These are phyloP conservation scores for Lachancea mirantina DNA, from an alignment of 805 yeast species.

Conservation along the genomic window DNA sequence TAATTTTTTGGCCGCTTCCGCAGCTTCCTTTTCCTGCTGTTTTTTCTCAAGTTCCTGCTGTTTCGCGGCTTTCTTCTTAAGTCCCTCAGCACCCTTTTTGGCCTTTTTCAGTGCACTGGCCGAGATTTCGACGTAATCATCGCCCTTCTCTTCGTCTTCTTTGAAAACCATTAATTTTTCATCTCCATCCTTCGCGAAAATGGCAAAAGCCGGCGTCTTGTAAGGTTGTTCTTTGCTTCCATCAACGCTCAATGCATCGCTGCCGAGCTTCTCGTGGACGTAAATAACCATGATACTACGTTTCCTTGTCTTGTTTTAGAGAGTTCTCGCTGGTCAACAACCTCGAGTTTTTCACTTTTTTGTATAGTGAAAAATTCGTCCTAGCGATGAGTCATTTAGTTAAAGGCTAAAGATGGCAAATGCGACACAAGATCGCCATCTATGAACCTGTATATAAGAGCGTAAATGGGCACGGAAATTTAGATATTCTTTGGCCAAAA, in stretches of 20 bases:
- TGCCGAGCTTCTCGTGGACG: constrained; percentile 69
- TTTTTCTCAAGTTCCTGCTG: constrained; percentile 47
- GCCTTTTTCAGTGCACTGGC: constrained; percentile 94
- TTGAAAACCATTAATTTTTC: constrained; percentile 56
- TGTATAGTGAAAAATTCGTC: too few relatives aligned
- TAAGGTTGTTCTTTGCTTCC: constrained; percentile 71
- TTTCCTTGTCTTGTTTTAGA: too few relatives aligned
- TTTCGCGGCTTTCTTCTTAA: constrained; percentile 61
- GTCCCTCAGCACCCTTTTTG: constrained; percentile 88
- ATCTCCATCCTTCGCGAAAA: constrained; percentile 38
- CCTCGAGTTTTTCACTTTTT: too few relatives aligned
- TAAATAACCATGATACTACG: constrained; percentile 37
- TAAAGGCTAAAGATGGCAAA: too few relatives aligned
- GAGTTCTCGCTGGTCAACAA: too few relatives aligned
- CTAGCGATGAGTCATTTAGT: too few relatives aligned
- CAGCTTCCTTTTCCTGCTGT: constrained; percentile 51
- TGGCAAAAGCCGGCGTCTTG: constrained; percentile 78
- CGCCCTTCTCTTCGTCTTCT: constrained; percentile 36
- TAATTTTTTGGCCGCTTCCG: constrained; percentile 66
- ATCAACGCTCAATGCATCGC: constrained; percentile 46
- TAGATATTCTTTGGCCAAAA: too few relatives aligned
- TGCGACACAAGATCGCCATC: too few relatives aligned
- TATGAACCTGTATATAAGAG: too few relatives aligned
- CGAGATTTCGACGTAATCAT: constrained; percentile 65
- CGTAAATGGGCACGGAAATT: too few relatives aligned